Evolutionary conservation across 2,329 filamentous ascomycete species (phyloP).

Genomic region (Trichophaea hybrida): DNA sequence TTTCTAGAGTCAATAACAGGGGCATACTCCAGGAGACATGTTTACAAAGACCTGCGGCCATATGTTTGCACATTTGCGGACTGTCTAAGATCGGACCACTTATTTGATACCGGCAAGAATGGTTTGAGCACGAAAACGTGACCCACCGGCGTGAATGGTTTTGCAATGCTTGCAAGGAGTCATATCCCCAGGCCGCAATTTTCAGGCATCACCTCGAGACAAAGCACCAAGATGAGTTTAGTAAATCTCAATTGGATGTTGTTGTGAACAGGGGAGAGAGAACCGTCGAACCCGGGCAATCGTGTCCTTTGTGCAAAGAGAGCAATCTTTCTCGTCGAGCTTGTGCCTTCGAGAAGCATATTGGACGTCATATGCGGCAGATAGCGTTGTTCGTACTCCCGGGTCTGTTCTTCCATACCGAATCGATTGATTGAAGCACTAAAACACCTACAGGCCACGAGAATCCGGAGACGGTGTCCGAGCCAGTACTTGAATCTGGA

Average conservation of each 20-base stretch:
- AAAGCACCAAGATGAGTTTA: slow-evolving; percentile 6
- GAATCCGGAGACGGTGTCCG: too few species aligned
- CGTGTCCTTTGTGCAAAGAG: slow-evolving; percentile 10
- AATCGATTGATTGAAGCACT: too few species aligned
- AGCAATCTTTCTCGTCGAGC: background rate
- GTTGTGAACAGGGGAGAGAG: slow-evolving; percentile 13
- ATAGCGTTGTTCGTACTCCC: slow-evolving; percentile 12
- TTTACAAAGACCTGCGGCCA: slow-evolving; percentile 18
- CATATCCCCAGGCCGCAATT: background rate
- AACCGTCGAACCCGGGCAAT: background rate
- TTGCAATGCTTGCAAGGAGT: slow-evolving; percentile 11
- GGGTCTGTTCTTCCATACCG: too few species aligned
- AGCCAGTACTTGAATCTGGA: too few species aligned
- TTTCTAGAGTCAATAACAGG: too few species aligned
- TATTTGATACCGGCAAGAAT: slow-evolving; percentile 24
- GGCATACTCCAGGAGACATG: background rate
- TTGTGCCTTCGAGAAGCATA: slow-evolving; percentile 8
- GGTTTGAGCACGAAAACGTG: slow-evolving; percentile 25
- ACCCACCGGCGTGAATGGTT: slow-evolving; percentile 23
- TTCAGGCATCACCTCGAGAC: slow-evolving; percentile 10
- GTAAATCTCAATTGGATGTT: background rate
- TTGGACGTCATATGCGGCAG: slow-evolving; percentile 19
- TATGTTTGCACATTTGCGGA: slow-evolving; percentile 27
- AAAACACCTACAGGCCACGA: too few species aligned
- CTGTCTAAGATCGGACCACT: slow-evolving; percentile 17